These are phyloP conservation scores for Fusarium falciforme DNA, from an alignment of 2,329 filamentous ascomycete genomes.

Conservation along the genomic window DNA sequence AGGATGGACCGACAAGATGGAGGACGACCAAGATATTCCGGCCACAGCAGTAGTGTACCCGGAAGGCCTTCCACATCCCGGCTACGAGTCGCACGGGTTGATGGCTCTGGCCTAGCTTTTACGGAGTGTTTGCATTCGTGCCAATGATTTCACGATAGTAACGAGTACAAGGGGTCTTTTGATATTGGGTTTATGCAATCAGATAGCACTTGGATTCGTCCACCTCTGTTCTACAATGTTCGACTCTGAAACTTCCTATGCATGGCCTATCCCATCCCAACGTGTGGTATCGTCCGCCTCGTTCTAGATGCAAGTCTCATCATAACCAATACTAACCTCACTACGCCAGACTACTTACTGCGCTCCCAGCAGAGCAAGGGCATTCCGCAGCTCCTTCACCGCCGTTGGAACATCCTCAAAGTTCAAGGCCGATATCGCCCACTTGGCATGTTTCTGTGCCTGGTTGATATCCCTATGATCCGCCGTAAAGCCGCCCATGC, in stretches of 20 bases:
- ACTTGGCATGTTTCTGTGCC: conserved; percentile 96
- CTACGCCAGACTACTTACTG: conserved; percentile 33
- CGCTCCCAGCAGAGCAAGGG: conserved; percentile 77
- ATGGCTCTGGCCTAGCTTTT: conserved; percentile 23
- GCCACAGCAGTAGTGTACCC: neutral
- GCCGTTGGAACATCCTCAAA: conserved; percentile 96
- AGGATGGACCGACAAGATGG: conserved; percentile 69
- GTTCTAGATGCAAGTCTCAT: conserved; percentile 14
- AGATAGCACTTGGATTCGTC: conserved; percentile 24
- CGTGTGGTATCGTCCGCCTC: conserved; percentile 31
- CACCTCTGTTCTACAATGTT: conserved; percentile 19
- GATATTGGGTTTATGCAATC: conserved; percentile 5
- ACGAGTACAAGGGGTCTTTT: conserved; percentile 19
- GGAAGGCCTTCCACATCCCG: conserved; percentile 23
- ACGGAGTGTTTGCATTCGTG: conserved; percentile 5
- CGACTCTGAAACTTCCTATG: conserved; percentile 3
- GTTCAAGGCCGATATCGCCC: conserved; percentile 95
- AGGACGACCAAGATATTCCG: conserved; percentile 47
- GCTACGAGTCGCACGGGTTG: conserved; percentile 18
- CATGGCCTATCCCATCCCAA: conserved; percentile 1
- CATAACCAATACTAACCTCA: neutral
- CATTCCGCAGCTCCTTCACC: conserved; percentile 82
- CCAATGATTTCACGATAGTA: conserved; percentile 30
- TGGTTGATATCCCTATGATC: conserved; percentile 72
- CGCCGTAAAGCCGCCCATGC: conserved; percentile 17